These are phyloP conservation scores for Fimicolochytrium jonesii DNA, from an alignment of 192 early-diverging fungal species.

Conservation along the genomic window DNA sequence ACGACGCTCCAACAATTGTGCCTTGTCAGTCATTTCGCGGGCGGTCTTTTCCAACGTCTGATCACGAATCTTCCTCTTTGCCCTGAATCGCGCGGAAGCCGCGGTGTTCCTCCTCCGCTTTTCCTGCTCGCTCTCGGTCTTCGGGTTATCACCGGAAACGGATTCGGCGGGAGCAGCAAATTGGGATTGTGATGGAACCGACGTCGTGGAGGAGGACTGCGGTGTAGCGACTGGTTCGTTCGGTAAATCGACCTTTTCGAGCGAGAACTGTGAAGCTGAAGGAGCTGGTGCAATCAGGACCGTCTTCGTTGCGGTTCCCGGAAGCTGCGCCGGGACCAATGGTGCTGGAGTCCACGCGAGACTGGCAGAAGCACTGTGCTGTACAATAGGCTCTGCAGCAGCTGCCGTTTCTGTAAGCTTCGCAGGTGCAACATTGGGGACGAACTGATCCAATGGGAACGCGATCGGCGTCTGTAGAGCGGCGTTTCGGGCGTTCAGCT, in stretches of 20 bases:
- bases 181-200: too few relatives aligned
- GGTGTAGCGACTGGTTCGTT: neutral
- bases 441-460: too few relatives aligned
- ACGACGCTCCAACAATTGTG: slow-evolving; percentile 67
- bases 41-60: slow-evolving; percentile 79
- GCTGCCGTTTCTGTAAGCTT: too few relatives aligned
- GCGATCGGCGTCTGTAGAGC: too few relatives aligned
- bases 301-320: too few relatives aligned
- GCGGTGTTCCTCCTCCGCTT: slow-evolving; percentile 93
- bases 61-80: slow-evolving; percentile 92
- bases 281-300: neutral
- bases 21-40: slow-evolving; percentile 67
- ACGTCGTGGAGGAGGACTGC: neutral
- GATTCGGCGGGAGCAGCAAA: too few relatives aligned
- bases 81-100: slow-evolving; percentile 89
- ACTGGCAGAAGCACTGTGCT: too few relatives aligned
- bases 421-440: too few relatives aligned
- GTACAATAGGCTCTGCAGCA: too few relatives aligned
- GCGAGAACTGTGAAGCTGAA: neutral
- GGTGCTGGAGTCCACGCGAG: too few relatives aligned
- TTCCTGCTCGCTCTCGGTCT: slow-evolving; percentile 44
- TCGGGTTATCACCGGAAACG: neutral
- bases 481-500: too few relatives aligned
- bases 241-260: neutral
- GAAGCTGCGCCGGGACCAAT: too few relatives aligned